Evolutionary conservation across 2,329 filamentous ascomycete species (phyloP).

Genomic region (Amauroascus niger): DNA sequence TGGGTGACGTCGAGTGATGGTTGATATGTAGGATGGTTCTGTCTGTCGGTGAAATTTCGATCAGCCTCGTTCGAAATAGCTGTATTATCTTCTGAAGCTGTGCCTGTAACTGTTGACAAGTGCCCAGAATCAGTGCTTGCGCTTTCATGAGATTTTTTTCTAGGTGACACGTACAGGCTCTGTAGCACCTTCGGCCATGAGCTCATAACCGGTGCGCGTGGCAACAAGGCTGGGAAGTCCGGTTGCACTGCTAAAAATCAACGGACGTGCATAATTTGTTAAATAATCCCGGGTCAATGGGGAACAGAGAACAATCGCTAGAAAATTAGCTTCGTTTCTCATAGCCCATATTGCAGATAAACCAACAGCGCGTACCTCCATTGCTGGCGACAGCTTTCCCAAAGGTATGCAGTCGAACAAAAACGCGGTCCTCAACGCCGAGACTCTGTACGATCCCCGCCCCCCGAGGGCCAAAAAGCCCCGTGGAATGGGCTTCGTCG

Average conservation of each 20-base stretch:
- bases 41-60: slow-evolving; percentile 26
- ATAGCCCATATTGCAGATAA: slow-evolving; percentile 8
- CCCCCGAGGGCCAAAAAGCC: slow-evolving; percentile 43
- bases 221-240: slow-evolving; percentile 51
- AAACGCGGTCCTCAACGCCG: slow-evolving; percentile 43
- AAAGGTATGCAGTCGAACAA: slow-evolving; percentile 44
- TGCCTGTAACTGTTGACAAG: slow-evolving; percentile 31
- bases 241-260: slow-evolving; percentile 66
- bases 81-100: slow-evolving; percentile 41
- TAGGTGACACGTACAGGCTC: slow-evolving; percentile 30
- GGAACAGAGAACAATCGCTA: slow-evolving; percentile 55
- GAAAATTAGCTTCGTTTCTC: slow-evolving; percentile 13
- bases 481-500: slow-evolving; percentile 49
- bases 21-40: slow-evolving; percentile 31
- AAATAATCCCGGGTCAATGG: slow-evolving; percentile 52
- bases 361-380: slow-evolving; percentile 48
- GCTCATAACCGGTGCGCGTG: slow-evolving; percentile 49
- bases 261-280: slow-evolving; percentile 63
- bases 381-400: slow-evolving; percentile 50
- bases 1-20: slow-evolving; percentile 48
- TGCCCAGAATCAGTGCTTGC: too few species aligned
- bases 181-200: slow-evolving; percentile 45
- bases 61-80: slow-evolving; percentile 40
- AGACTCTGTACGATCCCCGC: slow-evolving; percentile 42
- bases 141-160: not conserved